These are phyloP conservation scores for Cephalotrichum gorgonifer DNA, from an alignment of 2,329 filamentous ascomycete species.

Conservation along the genomic window DNA sequence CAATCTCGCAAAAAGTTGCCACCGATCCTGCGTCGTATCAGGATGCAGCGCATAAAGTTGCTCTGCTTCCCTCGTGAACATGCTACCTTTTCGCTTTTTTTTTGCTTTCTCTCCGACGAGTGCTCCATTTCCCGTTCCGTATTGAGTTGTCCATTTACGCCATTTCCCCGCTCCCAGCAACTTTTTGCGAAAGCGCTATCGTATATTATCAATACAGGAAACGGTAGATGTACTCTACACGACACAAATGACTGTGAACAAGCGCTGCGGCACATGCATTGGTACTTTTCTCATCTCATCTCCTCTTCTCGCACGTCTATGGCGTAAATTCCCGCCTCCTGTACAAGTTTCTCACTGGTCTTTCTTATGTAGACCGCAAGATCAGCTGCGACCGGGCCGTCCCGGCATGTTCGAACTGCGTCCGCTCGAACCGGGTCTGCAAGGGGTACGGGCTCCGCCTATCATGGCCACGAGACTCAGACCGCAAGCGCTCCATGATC, in stretches of 20 bases:
- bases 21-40: no score
- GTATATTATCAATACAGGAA: no score
- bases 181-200: no score
- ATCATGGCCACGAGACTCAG: slow-evolving; percentile 17
- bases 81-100: background rate
- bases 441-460: slow-evolving; percentile 12
- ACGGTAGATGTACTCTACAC: background rate
- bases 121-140: background rate
- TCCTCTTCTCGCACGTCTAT: slow-evolving; percentile 11
- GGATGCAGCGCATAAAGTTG: background rate
- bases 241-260: background rate
- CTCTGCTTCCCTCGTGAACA: background rate
- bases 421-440: background rate
- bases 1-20: no score
- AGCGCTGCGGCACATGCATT: slow-evolving; percentile 1
- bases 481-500: slow-evolving; percentile 14
- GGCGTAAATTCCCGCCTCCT: slow-evolving; percentile 9
- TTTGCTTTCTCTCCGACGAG: background rate
- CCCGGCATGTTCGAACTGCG: background rate
- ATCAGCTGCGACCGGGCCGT: slow-evolving; percentile 2
- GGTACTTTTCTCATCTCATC: slow-evolving; percentile 8
- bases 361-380: slow-evolving; percentile 7
- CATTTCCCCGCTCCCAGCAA: no score
- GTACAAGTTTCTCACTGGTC: background rate
- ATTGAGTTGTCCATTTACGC: background rate